Evolutionary conservation across 2,329 filamentous ascomycete genomes (phyloP).

Genomic region (Cladophialophora bantiana): DNA sequence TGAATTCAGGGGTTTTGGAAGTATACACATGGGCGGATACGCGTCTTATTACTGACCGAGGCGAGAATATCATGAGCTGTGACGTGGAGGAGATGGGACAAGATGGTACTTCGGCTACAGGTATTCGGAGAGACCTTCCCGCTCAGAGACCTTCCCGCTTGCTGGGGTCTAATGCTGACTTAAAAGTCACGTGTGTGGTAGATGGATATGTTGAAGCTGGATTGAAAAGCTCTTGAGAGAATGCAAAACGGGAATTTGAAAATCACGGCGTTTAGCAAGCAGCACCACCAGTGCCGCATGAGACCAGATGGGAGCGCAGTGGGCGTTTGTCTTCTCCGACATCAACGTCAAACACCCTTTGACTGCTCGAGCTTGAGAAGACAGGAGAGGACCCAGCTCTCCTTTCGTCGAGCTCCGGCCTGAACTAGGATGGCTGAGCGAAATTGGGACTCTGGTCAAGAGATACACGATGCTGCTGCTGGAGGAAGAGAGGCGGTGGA

Average conservation of each 20-base stretch:
- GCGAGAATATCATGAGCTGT: not conserved
- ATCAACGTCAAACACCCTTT: no score
- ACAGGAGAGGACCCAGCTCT: no score
- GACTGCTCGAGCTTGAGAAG: no score
- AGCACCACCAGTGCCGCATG: no score
- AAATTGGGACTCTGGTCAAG: no score
- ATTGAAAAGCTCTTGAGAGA: not conserved
- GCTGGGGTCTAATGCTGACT: not conserved
- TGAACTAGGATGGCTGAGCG: no score
- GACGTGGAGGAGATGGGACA: not conserved
- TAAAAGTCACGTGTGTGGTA: not conserved
- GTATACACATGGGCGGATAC: not conserved
- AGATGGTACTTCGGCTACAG: not conserved
- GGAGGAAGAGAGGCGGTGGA: no score
- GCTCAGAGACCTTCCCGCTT: not conserved
- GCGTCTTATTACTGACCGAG: not conserved
- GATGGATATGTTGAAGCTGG: not conserved
- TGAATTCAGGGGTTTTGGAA: not conserved
- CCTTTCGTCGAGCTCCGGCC: no score
- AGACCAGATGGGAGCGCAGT: no score
- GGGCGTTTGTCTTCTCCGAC: no score
- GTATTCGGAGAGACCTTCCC: not conserved
- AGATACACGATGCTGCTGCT: no score
- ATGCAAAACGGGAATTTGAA: not conserved
- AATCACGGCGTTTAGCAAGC: no score